A percentile compares a stretch with the other conserved stretches of the same genome.
Conservation (phyloP, 1,284 basidiomycete genomes). For the Austroboletus rostrupii region DNA sequence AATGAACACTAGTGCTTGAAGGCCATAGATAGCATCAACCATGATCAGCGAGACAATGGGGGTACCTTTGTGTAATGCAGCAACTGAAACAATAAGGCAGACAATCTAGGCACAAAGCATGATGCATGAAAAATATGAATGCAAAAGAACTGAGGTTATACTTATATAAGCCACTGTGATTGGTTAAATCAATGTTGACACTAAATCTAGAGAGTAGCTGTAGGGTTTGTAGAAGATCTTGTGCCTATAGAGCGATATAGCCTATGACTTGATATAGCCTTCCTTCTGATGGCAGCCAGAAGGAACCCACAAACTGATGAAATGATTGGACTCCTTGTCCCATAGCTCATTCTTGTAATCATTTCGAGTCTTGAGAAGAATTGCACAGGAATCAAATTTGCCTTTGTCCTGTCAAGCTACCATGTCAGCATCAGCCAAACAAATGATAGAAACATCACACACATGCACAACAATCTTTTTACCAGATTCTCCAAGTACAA, state of each 20-base stretch:
- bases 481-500: conserved; percentile 91
- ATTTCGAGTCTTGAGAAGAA: conserved; percentile 95
- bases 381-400: conserved; percentile 88
- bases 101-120: no score
- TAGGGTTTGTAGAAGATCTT: conserved; percentile 76
- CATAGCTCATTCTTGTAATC: conserved; percentile 97
- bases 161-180: no score
- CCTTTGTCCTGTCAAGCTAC: conserved; percentile 75
- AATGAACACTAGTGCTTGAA: no score
- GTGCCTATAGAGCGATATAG: conserved; percentile 74
- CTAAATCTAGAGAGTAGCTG: conserved; percentile 65
- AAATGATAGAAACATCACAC: conserved; percentile 29
- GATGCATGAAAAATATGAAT: no score
- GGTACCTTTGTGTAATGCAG: no score
- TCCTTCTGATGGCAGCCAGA: conserved; percentile 61
- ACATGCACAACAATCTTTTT: conserved; percentile 96
- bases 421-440: conserved; percentile 12
- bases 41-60: no score
- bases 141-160: no score
- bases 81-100: no score
- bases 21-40: no score
- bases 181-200: no score
- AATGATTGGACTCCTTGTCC: conserved; percentile 94
- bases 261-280: conserved; percentile 69
- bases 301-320: conserved; percentile 81